Evolutionary conservation across 2,329 filamentous ascomycete species (phyloP).

Genomic region (Fusarium hainanense): DNA sequence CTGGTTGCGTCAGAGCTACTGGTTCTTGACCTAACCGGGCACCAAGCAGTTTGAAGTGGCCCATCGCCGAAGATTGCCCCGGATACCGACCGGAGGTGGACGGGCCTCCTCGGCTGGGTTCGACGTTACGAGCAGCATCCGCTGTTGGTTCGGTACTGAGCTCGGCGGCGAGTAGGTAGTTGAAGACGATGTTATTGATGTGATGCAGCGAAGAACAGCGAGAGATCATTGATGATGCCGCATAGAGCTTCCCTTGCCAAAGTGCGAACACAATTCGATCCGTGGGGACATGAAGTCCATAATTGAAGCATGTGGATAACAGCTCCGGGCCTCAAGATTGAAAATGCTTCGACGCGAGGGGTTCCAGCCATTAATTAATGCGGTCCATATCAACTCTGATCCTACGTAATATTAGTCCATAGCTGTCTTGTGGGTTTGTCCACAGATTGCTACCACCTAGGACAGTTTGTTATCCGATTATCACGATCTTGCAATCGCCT

Average conservation of each 20-base stretch:
- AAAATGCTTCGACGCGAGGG: not conserved
- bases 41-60: slow-evolving; percentile 18
- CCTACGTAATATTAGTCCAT: not conserved
- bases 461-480: not conserved
- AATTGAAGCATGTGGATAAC: slow-evolving; percentile 22
- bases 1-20: slow-evolving; percentile 42
- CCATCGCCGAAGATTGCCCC: slow-evolving; percentile 43
- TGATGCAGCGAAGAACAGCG: not conserved
- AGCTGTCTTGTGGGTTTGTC: not conserved
- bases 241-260: not conserved
- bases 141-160: slow-evolving; percentile 31
- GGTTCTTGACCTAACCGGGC: slow-evolving; percentile 19
- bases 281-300: not conserved
- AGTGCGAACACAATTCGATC: not conserved
- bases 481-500: not conserved
- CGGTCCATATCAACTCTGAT: not conserved
- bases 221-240: not conserved
- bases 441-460: not conserved
- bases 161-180: slow-evolving; percentile 17
- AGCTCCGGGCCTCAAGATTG: not conserved
- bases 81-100: slow-evolving; percentile 45
- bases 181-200: not conserved
- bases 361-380: not conserved
- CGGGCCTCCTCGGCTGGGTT: slow-evolving; percentile 42
- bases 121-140: slow-evolving; percentile 41